Percentiles rank a stretch among this genome's conserved stretches.
Conservation (phyloP, 2,329 filamentous ascomycete genomes). For the Niveomyces coronatus region DNA sequence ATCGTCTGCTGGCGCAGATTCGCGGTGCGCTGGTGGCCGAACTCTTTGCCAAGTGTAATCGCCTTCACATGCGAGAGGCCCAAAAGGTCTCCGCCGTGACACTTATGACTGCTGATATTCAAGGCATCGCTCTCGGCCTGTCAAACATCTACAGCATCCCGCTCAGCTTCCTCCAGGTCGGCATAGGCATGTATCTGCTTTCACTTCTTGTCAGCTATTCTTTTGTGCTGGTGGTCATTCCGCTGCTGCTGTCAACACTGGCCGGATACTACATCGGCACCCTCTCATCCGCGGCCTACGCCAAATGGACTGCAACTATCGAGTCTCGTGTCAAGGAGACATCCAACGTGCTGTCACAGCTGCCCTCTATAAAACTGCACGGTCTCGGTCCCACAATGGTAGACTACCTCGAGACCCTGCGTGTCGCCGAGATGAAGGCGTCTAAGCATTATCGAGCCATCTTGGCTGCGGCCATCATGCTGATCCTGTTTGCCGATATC, state of each 20-base stretch:
- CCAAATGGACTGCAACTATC: conserved; percentile 26
- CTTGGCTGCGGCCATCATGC: not conserved
- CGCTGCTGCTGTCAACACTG: not conserved
- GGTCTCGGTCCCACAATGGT: conserved; percentile 19
- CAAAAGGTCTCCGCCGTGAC: not conserved
- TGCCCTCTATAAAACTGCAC: conserved; percentile 35
- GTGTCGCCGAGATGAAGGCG: not conserved
- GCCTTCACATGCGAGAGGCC: not conserved
- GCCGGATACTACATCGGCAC: not conserved
- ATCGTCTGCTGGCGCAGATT: not conserved
- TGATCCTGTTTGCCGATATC: not conserved
- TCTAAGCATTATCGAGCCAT: not conserved
- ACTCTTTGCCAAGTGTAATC: not conserved
- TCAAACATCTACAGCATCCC: not conserved
- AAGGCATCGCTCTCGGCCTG: not conserved
- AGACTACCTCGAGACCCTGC: not conserved
- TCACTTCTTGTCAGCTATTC: not conserved
- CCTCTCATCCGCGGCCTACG: not conserved
- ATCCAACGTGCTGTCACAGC: conserved; percentile 26
- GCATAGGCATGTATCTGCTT: not conserved
- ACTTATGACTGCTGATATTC: conserved; percentile 1
- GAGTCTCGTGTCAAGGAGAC: conserved; percentile 29
- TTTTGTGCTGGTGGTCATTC: not conserved
- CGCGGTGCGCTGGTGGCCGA: not conserved
- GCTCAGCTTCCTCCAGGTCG: not conserved